phyloP scores from a whole-genome alignment of 805 yeast genomes.

The Candida golubevii region DNA sequence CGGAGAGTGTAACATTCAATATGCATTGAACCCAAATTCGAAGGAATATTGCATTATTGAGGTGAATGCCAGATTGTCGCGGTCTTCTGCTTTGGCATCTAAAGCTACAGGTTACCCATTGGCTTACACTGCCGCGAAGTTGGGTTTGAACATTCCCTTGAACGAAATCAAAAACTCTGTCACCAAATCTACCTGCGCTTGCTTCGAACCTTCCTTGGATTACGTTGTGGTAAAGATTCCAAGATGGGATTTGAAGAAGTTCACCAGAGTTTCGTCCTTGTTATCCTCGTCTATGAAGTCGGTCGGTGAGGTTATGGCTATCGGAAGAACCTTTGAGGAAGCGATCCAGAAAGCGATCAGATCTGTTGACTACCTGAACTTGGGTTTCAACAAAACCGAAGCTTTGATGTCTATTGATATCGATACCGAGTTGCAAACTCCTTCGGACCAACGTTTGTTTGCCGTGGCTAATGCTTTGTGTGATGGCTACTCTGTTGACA shows the following conservation, averaged over 20 bases:
- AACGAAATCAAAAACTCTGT: constrained; percentile 91
- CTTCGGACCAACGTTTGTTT: constrained; percentile 94
- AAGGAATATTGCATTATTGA: constrained; percentile 96
- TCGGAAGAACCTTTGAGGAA: constrained; percentile 96
- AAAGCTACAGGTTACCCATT: constrained; percentile 98
- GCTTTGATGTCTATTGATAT: constrained; percentile 89
- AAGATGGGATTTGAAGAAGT: constrained; percentile 97
- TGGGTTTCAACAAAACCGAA: constrained; percentile 84
- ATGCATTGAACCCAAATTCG: constrained; percentile 89
- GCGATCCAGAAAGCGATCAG: constrained; percentile 97
- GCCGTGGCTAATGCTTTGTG: constrained; percentile 94
- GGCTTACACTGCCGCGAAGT: constrained; percentile 96
- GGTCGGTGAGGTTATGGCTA: constrained; percentile 98
- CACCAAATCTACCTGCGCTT: constrained; percentile 89
- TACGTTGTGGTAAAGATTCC: constrained; percentile 97
- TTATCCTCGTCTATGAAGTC: constrained; percentile 95
- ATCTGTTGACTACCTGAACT: constrained; percentile 91
- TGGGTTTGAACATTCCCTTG: constrained; percentile 88
- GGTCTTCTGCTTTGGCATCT: constrained; percentile 98
- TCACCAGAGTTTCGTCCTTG: constrained; percentile 83
- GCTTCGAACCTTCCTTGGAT: constrained; percentile 96
- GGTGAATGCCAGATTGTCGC: constrained; percentile 94
- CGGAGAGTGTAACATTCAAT: constrained; percentile 98
- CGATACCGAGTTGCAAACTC: constrained; percentile 90
- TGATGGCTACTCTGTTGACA: constrained; percentile 85